Evolutionary conservation across 208 protist genomes (phyloP).

Genomic region (Zelonia costaricensis): DNA sequence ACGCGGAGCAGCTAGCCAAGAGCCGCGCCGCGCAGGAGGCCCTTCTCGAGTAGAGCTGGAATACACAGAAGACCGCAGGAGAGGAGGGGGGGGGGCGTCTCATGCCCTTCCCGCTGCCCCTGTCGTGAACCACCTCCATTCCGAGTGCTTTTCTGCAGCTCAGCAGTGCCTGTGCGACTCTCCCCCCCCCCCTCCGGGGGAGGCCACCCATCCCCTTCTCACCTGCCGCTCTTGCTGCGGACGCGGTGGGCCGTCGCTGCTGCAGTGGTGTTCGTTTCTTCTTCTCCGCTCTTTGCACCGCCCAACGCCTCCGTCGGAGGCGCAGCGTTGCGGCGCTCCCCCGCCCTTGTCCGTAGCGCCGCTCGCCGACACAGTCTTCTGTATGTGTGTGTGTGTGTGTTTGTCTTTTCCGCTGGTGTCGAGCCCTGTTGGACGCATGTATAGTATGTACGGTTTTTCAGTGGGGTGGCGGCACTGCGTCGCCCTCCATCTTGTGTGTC

Average conservation of each 20-base stretch:
- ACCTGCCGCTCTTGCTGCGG: too few relatives aligned
- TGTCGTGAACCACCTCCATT: too few relatives aligned
- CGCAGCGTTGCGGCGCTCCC: not conserved
- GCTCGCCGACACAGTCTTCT: not conserved
- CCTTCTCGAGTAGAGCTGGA: not conserved
- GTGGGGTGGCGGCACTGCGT: too few relatives aligned
- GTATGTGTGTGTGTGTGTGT: constrained; percentile 1
- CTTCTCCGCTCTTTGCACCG: not conserved
- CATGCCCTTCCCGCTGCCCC: not conserved
- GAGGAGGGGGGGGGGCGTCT: too few relatives aligned
- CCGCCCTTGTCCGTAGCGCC: not conserved
- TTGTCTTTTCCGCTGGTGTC: too few relatives aligned
- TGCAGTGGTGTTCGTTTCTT: too few relatives aligned
- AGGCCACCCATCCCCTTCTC: not conserved
- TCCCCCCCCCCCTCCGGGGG: not conserved
- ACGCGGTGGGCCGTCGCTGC: too few relatives aligned
- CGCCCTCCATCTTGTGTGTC: too few relatives aligned
- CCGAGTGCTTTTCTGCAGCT: not conserved
- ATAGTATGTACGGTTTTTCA: not conserved
- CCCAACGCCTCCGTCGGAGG: too few relatives aligned
- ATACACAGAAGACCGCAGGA: too few relatives aligned
- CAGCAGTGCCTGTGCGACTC: not conserved
- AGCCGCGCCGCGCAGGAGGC: constrained; percentile 20
- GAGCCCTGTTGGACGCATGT: too few relatives aligned
- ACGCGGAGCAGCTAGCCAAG: constrained; percentile 42